Evolutionary conservation across 352 stramenopile species (phyloP).

Genomic region (Pythium dissotocum): DNA sequence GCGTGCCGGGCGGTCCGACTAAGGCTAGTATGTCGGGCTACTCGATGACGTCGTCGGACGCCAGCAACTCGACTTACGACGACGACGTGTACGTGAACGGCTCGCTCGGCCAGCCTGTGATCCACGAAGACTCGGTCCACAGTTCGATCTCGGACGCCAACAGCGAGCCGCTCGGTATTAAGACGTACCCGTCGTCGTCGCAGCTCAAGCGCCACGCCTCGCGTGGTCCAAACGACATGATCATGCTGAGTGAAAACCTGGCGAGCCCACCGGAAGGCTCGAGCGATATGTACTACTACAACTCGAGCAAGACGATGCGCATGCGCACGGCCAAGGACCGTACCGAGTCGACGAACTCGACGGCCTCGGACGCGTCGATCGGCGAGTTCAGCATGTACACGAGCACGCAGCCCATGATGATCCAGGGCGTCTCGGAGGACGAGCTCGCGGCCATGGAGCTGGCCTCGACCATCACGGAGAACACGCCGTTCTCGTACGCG

Average conservation of each 20-base stretch:
- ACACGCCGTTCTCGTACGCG: conserved; percentile 80
- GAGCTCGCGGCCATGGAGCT: conserved; percentile 64
- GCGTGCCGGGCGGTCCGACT: conserved; percentile 16
- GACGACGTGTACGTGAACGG: conserved; percentile 35
- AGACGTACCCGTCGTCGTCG: conserved; percentile 40
- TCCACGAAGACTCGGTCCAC: conserved; percentile 37
- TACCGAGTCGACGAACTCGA: conserved; percentile 30
- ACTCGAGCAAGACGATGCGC: conserved; percentile 20
- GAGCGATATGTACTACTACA: conserved; percentile 25
- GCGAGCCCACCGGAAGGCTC: conserved; percentile 18
- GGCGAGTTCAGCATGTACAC: conserved; percentile 49
- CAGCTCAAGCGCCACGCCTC: conserved; percentile 21
- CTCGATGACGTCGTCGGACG: conserved; percentile 52
- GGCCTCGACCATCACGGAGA: conserved; percentile 63
- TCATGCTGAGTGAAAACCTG: conserved; percentile 42
- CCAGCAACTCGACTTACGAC: conserved; percentile 50
- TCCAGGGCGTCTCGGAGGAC: conserved; percentile 41
- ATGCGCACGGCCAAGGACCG: conserved; percentile 22
- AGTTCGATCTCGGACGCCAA: conserved; percentile 55
- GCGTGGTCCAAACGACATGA: conserved; percentile 51
- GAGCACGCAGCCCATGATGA: conserved; percentile 27
- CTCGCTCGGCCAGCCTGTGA: conserved; percentile 32
- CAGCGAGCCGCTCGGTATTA: conserved; percentile 48
- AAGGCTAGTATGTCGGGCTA: conserved; percentile 53
- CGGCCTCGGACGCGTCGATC: conserved; percentile 41